These are phyloP conservation scores for Amphichorda felina DNA, from an alignment of 2,329 filamentous ascomycete species.

Conservation along the genomic window DNA sequence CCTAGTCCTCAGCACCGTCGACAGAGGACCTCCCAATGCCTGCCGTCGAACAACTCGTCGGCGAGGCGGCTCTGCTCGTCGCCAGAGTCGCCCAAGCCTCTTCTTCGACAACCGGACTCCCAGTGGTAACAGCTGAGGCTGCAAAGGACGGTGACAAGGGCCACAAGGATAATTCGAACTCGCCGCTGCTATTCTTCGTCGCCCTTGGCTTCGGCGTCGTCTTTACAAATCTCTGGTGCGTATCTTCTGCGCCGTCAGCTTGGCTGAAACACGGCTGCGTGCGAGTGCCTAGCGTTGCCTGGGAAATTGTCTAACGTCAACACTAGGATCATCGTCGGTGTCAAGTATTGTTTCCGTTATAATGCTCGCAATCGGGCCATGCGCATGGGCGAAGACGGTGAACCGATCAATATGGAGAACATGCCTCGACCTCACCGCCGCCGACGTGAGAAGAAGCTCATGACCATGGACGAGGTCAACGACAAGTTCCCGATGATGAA, in stretches of 20 bases:
- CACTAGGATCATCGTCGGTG: constrained; percentile 92
- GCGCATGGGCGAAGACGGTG: constrained; percentile 67
- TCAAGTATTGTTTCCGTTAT: constrained; percentile 98
- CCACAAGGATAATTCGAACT: constrained; percentile 21
- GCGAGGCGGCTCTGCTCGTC: constrained; percentile 22
- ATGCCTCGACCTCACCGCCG: constrained; percentile 79
- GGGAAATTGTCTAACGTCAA: neutral
- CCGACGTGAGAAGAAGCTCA: constrained; percentile 91
- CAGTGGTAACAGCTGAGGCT: constrained; percentile 2
- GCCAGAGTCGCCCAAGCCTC: constrained; percentile 16
- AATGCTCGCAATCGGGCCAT: constrained; percentile 83
- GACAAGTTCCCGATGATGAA: constrained; percentile 92
- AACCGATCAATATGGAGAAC: constrained; percentile 76
- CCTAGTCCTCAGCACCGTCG: too few species aligned
- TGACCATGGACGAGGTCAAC: constrained; percentile 99
- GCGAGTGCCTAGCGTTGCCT: neutral
- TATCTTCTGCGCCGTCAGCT: constrained; percentile 2
- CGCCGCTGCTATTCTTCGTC: constrained; percentile 64
- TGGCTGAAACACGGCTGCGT: neutral
- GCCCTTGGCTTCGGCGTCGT: constrained; percentile 95
- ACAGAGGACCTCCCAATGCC: constrained; percentile 16
- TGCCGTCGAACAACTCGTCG: constrained; percentile 21
- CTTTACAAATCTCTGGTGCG: constrained; percentile 96
- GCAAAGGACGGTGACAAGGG: constrained; percentile 2
- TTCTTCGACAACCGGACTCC: constrained; percentile 8